A percentile compares a stretch with the other conserved stretches of the same genome.
These are phyloP conservation scores for Pythium aphanidermatum DNA, from an alignment of 352 stramenopile genomes.

Conservation along the genomic window DNA sequence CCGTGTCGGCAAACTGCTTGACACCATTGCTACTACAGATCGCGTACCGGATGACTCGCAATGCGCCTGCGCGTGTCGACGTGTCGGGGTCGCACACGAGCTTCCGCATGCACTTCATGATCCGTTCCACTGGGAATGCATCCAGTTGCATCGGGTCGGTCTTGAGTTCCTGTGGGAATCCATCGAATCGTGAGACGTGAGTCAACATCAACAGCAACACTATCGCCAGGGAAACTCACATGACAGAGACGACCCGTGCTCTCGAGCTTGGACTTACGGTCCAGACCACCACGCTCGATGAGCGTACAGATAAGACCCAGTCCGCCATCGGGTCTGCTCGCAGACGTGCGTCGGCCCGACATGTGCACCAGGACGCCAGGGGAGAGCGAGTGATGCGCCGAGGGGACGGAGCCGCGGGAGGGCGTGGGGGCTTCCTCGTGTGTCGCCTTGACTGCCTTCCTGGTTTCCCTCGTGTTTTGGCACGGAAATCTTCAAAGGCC, in stretches of 20 bases:
- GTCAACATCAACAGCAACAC: not conserved
- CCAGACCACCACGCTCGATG: slow-evolving; percentile 74
- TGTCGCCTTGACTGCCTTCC: slow-evolving; percentile 4
- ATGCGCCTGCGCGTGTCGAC: slow-evolving; percentile 62
- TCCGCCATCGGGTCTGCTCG: slow-evolving; percentile 36
- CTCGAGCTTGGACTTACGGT: slow-evolving; percentile 86
- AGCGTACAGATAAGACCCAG: slow-evolving; percentile 78
- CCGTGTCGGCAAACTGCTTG: slow-evolving; percentile 54
- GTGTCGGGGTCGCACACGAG: slow-evolving; percentile 76
- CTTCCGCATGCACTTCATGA: slow-evolving; percentile 75
- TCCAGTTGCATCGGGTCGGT: slow-evolving; percentile 80
- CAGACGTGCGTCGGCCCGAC: slow-evolving; percentile 28
- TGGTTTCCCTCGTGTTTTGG: slow-evolving; percentile 14
- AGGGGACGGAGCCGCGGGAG: not conserved
- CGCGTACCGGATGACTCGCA: slow-evolving; percentile 78
- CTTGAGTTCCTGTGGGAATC: slow-evolving; percentile 59
- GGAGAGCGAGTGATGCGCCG: too few species aligned
- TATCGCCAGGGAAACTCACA: slow-evolving; percentile 26
- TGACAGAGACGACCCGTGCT: slow-evolving; percentile 78
- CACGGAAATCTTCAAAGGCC: slow-evolving; percentile 12
- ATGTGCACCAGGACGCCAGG: slow-evolving; percentile 7
- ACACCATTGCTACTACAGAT: slow-evolving; percentile 76
- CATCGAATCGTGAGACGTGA: not conserved
- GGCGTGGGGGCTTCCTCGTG: not conserved
- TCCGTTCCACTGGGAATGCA: slow-evolving; percentile 67